A percentile compares a stretch with the other conserved stretches of the same genome.
These are phyloP conservation scores for Podospora appendiculata DNA, from an alignment of 495 filamentous ascomycete genomes.

Conservation along the genomic window DNA sequence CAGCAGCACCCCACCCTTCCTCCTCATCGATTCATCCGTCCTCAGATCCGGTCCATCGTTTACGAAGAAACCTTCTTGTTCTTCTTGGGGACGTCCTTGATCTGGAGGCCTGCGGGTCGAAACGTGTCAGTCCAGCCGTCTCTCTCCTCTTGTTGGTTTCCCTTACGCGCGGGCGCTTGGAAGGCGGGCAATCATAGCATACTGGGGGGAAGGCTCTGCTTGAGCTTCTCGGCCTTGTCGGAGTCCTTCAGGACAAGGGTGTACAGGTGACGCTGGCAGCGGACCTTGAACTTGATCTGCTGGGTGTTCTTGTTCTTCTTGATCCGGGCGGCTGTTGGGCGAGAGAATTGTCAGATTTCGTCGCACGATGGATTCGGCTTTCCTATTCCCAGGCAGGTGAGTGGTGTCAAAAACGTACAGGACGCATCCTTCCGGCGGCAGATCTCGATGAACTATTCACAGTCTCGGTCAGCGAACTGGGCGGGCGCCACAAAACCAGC, in stretches of 20 bases:
- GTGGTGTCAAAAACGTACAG: slow-evolving; percentile 51
- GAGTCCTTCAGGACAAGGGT: slow-evolving; percentile 94
- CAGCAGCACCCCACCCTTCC: neutral
- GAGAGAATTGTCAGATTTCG: slow-evolving; percentile 30
- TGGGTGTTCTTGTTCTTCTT: slow-evolving; percentile 84
- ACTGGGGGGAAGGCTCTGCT: slow-evolving; percentile 97
- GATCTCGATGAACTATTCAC: slow-evolving; percentile 92
- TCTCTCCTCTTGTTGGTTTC: neutral
- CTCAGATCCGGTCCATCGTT: neutral
- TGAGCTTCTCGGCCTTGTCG: slow-evolving; percentile 99
- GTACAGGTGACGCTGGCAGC: slow-evolving; percentile 90
- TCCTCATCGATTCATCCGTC: slow-evolving; percentile 2
- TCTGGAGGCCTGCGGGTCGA: slow-evolving; percentile 29
- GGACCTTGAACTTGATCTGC: slow-evolving; percentile 99
- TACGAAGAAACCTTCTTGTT: slow-evolving; percentile 33
- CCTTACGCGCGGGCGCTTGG: neutral
- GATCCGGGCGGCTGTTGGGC: slow-evolving; percentile 73
- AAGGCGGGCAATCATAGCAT: slow-evolving; percentile 31
- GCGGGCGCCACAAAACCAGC: too few species aligned
- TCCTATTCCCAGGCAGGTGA: neutral
- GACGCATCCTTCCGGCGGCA: slow-evolving; percentile 97
- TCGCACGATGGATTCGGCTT: neutral
- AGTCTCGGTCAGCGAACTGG: too few species aligned
- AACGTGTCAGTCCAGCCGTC: slow-evolving; percentile 7
- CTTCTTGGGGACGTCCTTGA: slow-evolving; percentile 43